Percentiles rank a stretch among this genome's conserved stretches.
These are phyloP conservation scores for Suillus brevipes DNA, from an alignment of 768 basidiomycete genomes.

Conservation along the genomic window DNA sequence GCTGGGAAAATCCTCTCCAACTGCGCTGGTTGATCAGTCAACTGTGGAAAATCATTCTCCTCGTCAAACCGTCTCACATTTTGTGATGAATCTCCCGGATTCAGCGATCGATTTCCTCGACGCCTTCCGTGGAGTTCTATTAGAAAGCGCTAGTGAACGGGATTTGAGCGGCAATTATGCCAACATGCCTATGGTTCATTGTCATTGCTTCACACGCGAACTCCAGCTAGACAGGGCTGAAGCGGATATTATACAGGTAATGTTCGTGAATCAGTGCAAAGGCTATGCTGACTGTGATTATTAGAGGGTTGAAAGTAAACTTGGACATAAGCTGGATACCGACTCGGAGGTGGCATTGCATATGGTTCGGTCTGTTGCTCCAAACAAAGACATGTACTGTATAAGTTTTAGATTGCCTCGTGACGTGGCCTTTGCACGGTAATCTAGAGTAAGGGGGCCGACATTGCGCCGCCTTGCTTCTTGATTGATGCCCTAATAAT, in stretches of 20 bases:
- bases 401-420: conserved; percentile 78
- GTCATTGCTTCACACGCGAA: conserved; percentile 94
- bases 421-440: conserved; percentile 37
- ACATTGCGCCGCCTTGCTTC: background rate
- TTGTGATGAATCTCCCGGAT: conserved; percentile 98
- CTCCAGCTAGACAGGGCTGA: conserved; percentile 65
- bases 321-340: conserved; percentile 55
- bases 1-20: background rate
- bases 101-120: conserved; percentile 88
- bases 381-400: conserved; percentile 98
- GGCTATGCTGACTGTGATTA: conserved; percentile 18
- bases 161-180: conserved; percentile 48
- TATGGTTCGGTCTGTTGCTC: conserved; percentile 89
- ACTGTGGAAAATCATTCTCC: conserved; percentile 26
- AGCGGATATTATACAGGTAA: conserved; percentile 77
- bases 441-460: conserved; percentile 10
- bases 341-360: conserved; percentile 61
- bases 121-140: conserved; percentile 73
- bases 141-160: conserved; percentile 35
- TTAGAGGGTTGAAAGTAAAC: conserved; percentile 70
- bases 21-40: conserved; percentile 8
- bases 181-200: conserved; percentile 88
- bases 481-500: conserved; percentile 1
- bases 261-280: conserved; percentile 14
- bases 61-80: conserved; percentile 71